phyloP scores from a whole-genome alignment of 192 early-diverging fungal genomes.

The Cladochytrium replicatum region DNA sequence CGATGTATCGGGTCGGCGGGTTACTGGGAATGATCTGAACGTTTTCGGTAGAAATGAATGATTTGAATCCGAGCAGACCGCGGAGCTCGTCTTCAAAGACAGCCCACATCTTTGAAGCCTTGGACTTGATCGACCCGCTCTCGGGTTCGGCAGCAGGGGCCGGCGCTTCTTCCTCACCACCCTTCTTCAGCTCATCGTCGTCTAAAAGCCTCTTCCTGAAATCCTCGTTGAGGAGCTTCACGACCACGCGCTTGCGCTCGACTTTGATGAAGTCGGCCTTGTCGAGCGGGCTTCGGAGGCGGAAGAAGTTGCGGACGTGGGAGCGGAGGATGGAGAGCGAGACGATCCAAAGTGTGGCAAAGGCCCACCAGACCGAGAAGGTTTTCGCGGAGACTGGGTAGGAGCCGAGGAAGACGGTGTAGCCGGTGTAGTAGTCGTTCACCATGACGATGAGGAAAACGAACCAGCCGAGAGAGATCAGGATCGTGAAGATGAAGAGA shows the following conservation, averaged over 20 bases:
- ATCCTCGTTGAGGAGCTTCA: neutral
- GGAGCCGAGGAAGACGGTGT: slow-evolving; percentile 45
- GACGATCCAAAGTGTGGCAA: slow-evolving; percentile 61
- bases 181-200: slow-evolving; percentile 3
- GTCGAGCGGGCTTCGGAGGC: slow-evolving; percentile 27
- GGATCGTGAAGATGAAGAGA: slow-evolving; percentile 25
- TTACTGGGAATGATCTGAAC: slow-evolving; percentile 24
- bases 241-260: neutral
- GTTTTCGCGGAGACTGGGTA: slow-evolving; percentile 48
- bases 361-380: slow-evolving; percentile 67
- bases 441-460: slow-evolving; percentile 56
- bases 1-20: slow-evolving; percentile 47
- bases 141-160: too few species aligned
- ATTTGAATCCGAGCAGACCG: slow-evolving; percentile 5
- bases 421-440: slow-evolving; percentile 62
- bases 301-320: slow-evolving; percentile 59
- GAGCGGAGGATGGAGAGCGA: slow-evolving; percentile 31
- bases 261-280: slow-evolving; percentile 13
- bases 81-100: slow-evolving; percentile 19
- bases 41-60: slow-evolving; percentile 12
- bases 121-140: slow-evolving; percentile 7
- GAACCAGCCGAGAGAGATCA: slow-evolving; percentile 54
- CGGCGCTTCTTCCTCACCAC: slow-evolving; percentile 24
- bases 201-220: neutral
- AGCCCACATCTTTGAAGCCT: slow-evolving; percentile 22